Percentiles rank a stretch among this genome's conserved stretches.
Evolutionary conservation across 2,329 filamentous ascomycete species (phyloP).

Genomic region (Fusarium sterilihyphosum): DNA sequence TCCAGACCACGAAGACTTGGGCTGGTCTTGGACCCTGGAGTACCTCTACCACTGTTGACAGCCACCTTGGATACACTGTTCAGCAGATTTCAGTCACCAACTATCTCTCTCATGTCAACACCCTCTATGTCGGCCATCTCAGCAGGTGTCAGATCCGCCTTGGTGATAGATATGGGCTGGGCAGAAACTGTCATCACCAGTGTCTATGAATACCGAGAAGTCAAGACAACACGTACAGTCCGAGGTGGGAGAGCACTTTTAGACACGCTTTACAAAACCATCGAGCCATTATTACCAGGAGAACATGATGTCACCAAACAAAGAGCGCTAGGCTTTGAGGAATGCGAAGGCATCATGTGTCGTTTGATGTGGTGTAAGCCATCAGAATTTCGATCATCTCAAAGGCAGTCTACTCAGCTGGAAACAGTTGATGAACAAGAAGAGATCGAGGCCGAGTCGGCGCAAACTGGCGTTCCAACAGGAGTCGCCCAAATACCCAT

Average conservation of each 20-base stretch:
- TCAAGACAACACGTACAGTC: conserved; percentile 74
- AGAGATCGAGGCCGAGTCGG: conserved; percentile 55
- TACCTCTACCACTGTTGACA: conserved; percentile 82
- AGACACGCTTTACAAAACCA: conserved; percentile 72
- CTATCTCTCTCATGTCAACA: conserved; percentile 81
- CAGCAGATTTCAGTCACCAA: conserved; percentile 79
- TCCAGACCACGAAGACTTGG: conserved; percentile 79
- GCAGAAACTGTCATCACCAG: conserved; percentile 86
- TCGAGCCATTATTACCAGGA: conserved; percentile 53
- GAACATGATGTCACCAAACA: conserved; percentile 46
- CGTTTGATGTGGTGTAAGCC: conserved; percentile 80
- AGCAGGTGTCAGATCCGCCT: conserved; percentile 84
- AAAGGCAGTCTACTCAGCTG: conserved; percentile 52
- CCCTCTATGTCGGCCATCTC: conserved; percentile 79
- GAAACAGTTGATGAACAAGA: conserved; percentile 67
- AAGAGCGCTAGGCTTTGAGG: conserved; percentile 72
- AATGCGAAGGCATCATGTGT: conserved; percentile 81
- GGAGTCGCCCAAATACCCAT: conserved; percentile 56
- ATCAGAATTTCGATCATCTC: conserved; percentile 45
- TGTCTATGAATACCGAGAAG: conserved; percentile 90
- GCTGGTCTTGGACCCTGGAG: conserved; percentile 78
- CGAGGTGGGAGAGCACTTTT: conserved; percentile 79
- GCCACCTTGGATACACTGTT: conserved; percentile 82
- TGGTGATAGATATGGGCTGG: conserved; percentile 94
- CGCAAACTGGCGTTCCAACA: conserved; percentile 32